Conservation (phyloP, 2,329 filamentous ascomycete genomes). For the Hypoxylon sp. region DNA sequence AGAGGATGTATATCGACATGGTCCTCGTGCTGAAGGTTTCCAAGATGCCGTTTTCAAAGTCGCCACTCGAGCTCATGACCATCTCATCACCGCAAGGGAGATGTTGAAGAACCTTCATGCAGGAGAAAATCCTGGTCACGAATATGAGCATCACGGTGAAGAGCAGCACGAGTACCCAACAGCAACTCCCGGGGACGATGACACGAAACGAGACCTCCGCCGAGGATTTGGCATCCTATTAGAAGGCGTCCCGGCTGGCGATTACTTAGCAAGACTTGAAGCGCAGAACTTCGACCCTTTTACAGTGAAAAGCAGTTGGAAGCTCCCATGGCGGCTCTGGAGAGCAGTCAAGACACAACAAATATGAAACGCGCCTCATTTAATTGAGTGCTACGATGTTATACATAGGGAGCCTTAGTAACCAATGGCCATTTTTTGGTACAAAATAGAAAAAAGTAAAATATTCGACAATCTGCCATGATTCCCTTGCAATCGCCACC, state of each 20-base stretch:
- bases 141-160: slow-evolving; percentile 89
- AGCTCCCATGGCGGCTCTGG: slow-evolving; percentile 83
- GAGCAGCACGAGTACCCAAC: slow-evolving; percentile 72
- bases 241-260: slow-evolving; percentile 81
- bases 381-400: neutral
- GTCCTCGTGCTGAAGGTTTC: slow-evolving; percentile 82
- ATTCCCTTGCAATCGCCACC: neutral
- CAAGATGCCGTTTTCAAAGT: slow-evolving; percentile 93
- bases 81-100: slow-evolving; percentile 92
- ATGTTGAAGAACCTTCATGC: slow-evolving; percentile 87
- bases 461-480: neutral
- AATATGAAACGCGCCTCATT: slow-evolving; percentile 56
- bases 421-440: neutral
- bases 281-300: slow-evolving; percentile 86
- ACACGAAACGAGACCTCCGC: slow-evolving; percentile 62
- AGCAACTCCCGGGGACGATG: slow-evolving; percentile 55
- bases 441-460: neutral
- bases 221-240: slow-evolving; percentile 84
- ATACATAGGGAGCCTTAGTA: neutral
- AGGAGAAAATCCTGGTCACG: slow-evolving; percentile 83
- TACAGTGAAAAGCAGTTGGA: slow-evolving; percentile 81
- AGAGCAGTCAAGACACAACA: slow-evolving; percentile 65
- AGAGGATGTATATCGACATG: slow-evolving; percentile 88
- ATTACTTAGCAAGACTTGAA: slow-evolving; percentile 86
- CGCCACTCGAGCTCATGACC: slow-evolving; percentile 94